Base-by-base conservation (phyloP, 352 stramenopile species). In the Pythium scleroteichum region DNA sequence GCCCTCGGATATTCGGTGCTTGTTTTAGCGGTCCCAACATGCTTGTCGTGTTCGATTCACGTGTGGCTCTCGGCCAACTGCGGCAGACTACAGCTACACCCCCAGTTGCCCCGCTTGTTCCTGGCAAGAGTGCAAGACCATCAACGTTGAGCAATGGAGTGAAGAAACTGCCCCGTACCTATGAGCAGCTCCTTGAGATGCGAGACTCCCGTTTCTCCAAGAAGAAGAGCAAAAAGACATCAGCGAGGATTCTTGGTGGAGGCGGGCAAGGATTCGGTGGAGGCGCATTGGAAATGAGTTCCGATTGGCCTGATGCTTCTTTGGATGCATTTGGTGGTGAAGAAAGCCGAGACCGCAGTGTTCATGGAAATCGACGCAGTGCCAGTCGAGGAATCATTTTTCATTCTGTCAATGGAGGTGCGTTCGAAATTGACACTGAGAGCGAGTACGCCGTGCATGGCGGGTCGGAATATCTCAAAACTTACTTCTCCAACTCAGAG, bases 11-110 rank as follows among this genome's bases (percentile, higher is more conserved):
- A 45, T 94, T 79, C 3, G 84, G 86, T 16, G 86, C 78, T 20
- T 84, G 71, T 55, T 95, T 95, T 48, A 94, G 86, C 52, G 86
- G 86, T 0, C 86, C 86, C 24, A 95, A 95, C 45, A 85, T 91
- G 71, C 69, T 95, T 29, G 56, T 95, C 10, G 73, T 94, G 29
- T 95, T 95, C 49, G 86, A 95, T 53, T 94, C 86, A 20, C 84
- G 84, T 0, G 73, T 89, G 1, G 85, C 83, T 26, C 92, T 95
- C 24, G 83, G 82, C 19, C 85, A 93, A 59, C 82, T 74, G 1
- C 68, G 80, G 2, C 80, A 70, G 48, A 76, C 76, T 1, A 49
- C 62, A 3, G 68, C 71, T 0, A 70, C 84, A 4, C 73, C 72
- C 5, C 71, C 74, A 20, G 66, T 78, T 4, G 73, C 75, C 38